Evolutionary conservation across 2,329 filamentous ascomycete species (phyloP).

Genomic region (Epichloe hybrida): DNA sequence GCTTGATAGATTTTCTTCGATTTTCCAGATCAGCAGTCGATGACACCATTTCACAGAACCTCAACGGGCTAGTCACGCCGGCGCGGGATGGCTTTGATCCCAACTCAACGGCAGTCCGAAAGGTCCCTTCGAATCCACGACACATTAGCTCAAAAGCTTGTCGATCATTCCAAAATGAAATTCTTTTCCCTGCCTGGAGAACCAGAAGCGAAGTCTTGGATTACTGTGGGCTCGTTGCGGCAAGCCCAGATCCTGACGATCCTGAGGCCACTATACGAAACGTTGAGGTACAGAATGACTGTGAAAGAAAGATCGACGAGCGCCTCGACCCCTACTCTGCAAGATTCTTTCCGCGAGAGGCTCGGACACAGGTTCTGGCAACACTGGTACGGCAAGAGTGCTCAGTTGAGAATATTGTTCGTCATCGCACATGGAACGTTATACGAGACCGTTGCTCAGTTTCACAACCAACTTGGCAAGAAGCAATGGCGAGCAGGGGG

Average conservation of each 20-base stretch:
- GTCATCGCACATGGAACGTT: slow-evolving; percentile 68
- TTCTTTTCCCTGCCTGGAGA: slow-evolving; percentile 85
- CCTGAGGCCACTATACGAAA: slow-evolving; percentile 60
- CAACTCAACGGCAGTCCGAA: slow-evolving; percentile 54
- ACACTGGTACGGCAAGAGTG: slow-evolving; percentile 60
- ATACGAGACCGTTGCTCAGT: slow-evolving; percentile 62
- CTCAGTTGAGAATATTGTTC: slow-evolving; percentile 64
- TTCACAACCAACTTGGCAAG: slow-evolving; percentile 46
- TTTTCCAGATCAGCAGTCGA: slow-evolving; percentile 75
- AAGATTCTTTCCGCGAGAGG: slow-evolving; percentile 66
- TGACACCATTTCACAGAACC: slow-evolving; percentile 83
- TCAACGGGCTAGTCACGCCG: slow-evolving; percentile 79
- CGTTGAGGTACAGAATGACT: slow-evolving; percentile 54
- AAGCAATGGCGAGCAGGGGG: slow-evolving; percentile 45
- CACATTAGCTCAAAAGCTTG: slow-evolving; percentile 52
- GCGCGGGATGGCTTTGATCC: slow-evolving; percentile 64
- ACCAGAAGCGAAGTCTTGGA: slow-evolving; percentile 67
- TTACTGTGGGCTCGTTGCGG: slow-evolving; percentile 82
- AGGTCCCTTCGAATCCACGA: slow-evolving; percentile 33
- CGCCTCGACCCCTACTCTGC: slow-evolving; percentile 82
- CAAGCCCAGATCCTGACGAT: slow-evolving; percentile 75
- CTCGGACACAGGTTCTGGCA: slow-evolving; percentile 68
- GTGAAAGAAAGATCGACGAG: slow-evolving; percentile 70
- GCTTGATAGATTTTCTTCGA: slow-evolving; percentile 65
- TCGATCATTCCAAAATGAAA: slow-evolving; percentile 55